phyloP scores from a whole-genome alignment of 805 yeast genomes.

The Sungouiella blattae region DNA sequence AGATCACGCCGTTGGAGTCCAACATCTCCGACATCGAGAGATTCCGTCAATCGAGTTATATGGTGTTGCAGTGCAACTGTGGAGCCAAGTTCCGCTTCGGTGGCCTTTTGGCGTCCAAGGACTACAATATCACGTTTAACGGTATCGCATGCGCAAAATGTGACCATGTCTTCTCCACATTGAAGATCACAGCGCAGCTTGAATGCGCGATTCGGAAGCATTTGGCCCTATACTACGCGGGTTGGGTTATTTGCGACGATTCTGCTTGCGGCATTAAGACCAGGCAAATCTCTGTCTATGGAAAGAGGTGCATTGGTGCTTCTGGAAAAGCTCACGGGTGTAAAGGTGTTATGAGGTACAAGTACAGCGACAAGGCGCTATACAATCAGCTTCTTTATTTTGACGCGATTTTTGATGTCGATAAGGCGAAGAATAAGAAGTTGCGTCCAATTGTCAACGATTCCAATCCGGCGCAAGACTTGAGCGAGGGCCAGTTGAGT shows the following conservation, averaged over 20 bases:
- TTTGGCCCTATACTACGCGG: conserved; percentile 77
- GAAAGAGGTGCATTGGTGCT: conserved; percentile 73
- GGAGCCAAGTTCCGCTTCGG: conserved; percentile 60
- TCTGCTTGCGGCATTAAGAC: conserved; percentile 74
- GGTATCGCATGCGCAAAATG: conserved; percentile 76
- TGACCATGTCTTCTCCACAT: conserved; percentile 43
- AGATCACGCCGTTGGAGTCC: conserved; percentile 73
- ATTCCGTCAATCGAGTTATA: conserved; percentile 59
- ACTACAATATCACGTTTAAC: conserved; percentile 56
- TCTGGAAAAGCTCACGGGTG: conserved; percentile 61
- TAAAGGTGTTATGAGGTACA: conserved; percentile 78
- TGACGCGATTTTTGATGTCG: conserved; percentile 75
- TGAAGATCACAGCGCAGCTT: conserved; percentile 65
- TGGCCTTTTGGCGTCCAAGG: conserved; percentile 65
- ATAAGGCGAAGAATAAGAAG: conserved; percentile 59
- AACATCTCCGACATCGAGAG: conserved; percentile 79
- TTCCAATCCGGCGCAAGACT: conserved; percentile 2
- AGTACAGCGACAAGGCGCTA: conserved; percentile 72
- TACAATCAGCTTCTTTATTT: conserved; percentile 84
- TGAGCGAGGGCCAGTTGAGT: conserved; percentile 51
- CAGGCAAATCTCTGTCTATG: conserved; percentile 84
- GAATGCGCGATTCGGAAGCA: conserved; percentile 69
- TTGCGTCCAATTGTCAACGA: conserved; percentile 51
- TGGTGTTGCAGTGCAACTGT: conserved; percentile 63
- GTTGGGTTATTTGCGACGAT: conserved; percentile 84